Conservation (phyloP, 2,329 filamentous ascomycete species). For the Fusarium papillatum region DNA sequence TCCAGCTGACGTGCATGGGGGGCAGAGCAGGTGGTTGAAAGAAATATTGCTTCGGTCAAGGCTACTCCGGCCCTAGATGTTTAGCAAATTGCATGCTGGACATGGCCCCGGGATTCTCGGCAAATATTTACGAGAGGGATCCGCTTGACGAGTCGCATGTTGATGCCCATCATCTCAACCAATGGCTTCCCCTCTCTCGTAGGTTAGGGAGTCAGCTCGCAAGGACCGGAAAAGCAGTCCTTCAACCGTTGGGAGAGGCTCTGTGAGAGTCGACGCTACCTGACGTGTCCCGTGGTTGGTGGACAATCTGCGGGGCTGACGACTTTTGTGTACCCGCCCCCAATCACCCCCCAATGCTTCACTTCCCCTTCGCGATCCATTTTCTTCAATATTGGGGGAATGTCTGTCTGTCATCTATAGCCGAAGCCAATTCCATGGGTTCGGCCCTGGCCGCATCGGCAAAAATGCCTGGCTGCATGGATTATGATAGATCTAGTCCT, state of each 20-base stretch:
- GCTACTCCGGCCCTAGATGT: neutral
- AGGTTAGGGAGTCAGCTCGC: neutral
- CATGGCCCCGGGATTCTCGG: neutral
- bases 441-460: constrained; percentile 28
- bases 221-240: neutral
- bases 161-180: neutral
- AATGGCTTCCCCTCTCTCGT: neutral
- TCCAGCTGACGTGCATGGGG: neutral
- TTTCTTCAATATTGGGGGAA: constrained; percentile 40
- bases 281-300: constrained; percentile 34
- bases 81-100: neutral
- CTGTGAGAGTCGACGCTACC: constrained; percentile 14
- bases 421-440: constrained; percentile 21
- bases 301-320: constrained; percentile 38
- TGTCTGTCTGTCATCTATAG: constrained; percentile 4
- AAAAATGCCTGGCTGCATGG: constrained; percentile 21
- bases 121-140: neutral
- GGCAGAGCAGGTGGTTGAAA: neutral
- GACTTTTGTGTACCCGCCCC: constrained; percentile 31
- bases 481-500: constrained; percentile 28
- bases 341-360: constrained; percentile 39
- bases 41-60: neutral
- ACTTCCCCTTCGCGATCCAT: constrained; percentile 9
- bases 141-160: neutral
- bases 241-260: constrained; percentile 22